phyloP scores from a whole-genome alignment of 2,329 filamentous ascomycete genomes.

The Alternaria novae-zelandiae region DNA sequence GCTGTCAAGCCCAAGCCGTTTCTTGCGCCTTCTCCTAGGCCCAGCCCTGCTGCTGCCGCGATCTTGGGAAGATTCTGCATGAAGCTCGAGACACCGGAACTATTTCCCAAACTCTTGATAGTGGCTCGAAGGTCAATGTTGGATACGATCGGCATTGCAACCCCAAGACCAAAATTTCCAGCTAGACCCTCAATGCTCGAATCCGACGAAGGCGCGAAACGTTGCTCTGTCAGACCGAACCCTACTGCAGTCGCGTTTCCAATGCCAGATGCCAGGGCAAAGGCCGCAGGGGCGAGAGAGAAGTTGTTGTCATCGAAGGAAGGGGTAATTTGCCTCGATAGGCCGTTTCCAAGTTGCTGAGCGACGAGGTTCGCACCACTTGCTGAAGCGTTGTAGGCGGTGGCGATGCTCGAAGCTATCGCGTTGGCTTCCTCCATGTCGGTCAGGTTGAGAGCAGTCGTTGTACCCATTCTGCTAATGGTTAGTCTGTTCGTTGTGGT shows the following conservation, averaged over 20 bases:
- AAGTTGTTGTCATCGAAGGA: constrained; percentile 7
- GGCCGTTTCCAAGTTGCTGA: constrained; percentile 34
- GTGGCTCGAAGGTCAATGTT: constrained; percentile 28
- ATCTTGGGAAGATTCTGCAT: constrained; percentile 32
- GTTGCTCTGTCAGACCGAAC: constrained; percentile 28
- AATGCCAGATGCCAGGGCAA: constrained; percentile 36
- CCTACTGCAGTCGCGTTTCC: constrained; percentile 35
- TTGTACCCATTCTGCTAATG: constrained; percentile 28
- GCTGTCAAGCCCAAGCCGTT: constrained; percentile 26
- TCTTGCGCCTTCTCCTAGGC: constrained; percentile 36
- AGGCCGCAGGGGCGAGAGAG: constrained; percentile 27
- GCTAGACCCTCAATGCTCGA: constrained; percentile 29
- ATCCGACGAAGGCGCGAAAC: constrained; percentile 22
- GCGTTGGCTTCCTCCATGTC: constrained; percentile 19
- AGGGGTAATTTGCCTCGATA: constrained; percentile 29
- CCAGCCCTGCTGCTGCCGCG: constrained; percentile 33
- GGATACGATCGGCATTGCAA: constrained; percentile 30
- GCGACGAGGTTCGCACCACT: constrained; percentile 34
- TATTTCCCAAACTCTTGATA: constrained; percentile 16
- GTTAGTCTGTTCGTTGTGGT: constrained; percentile 7
- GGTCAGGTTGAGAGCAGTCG: constrained; percentile 35
- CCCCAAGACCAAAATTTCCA: constrained; percentile 36
- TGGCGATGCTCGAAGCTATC: constrained; percentile 27
- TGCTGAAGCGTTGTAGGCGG: constrained; percentile 23
- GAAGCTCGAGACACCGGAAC: constrained; percentile 2